Evolutionary conservation across 495 filamentous ascomycete genomes (phyloP).

Genomic region (Podospora pseudoanserina): DNA sequence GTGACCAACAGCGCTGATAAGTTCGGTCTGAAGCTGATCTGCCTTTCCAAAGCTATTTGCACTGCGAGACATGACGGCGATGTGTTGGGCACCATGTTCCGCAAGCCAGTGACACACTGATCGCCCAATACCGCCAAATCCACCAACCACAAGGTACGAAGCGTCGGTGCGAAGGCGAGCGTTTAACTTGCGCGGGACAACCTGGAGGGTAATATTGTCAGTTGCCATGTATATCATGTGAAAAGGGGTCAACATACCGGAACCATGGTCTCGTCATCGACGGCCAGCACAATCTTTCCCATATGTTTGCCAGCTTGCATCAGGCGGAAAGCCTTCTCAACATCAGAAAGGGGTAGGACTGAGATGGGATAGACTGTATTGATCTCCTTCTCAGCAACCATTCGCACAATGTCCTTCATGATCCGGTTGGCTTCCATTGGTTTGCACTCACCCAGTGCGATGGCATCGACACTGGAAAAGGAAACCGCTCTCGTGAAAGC

Average conservation of each 20-base stretch:
- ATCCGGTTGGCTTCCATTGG: slow-evolving; percentile 36
- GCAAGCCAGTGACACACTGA: slow-evolving; percentile 58
- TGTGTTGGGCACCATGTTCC: slow-evolving; percentile 51
- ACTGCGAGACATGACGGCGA: slow-evolving; percentile 57
- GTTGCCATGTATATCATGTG: slow-evolving; percentile 9
- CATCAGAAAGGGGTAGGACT: slow-evolving; percentile 34
- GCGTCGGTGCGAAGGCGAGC: slow-evolving; percentile 39
- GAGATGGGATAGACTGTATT: slow-evolving; percentile 33
- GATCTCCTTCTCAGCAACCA: slow-evolving; percentile 38
- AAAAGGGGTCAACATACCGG: slow-evolving; percentile 18
- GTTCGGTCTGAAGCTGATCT: slow-evolving; percentile 31
- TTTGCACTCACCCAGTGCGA: slow-evolving; percentile 25
- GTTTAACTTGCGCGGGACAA: slow-evolving; percentile 13
- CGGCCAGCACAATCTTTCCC: slow-evolving; percentile 54
- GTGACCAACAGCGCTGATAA: slow-evolving; percentile 34
- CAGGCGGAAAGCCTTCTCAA: slow-evolving; percentile 43
- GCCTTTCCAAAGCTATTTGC: slow-evolving; percentile 38
- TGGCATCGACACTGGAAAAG: slow-evolving; percentile 34
- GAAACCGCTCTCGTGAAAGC: slow-evolving; percentile 37
- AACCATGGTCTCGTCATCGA: slow-evolving; percentile 21
- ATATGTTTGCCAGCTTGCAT: slow-evolving; percentile 51
- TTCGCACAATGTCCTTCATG: slow-evolving; percentile 39
- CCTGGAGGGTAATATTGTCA: slow-evolving; percentile 11
- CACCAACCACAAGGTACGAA: slow-evolving; percentile 59
- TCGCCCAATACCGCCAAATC: slow-evolving; percentile 60